Conservation (phyloP, 73 alveolate genomes). For the Tetrahymena borealis region DNA sequence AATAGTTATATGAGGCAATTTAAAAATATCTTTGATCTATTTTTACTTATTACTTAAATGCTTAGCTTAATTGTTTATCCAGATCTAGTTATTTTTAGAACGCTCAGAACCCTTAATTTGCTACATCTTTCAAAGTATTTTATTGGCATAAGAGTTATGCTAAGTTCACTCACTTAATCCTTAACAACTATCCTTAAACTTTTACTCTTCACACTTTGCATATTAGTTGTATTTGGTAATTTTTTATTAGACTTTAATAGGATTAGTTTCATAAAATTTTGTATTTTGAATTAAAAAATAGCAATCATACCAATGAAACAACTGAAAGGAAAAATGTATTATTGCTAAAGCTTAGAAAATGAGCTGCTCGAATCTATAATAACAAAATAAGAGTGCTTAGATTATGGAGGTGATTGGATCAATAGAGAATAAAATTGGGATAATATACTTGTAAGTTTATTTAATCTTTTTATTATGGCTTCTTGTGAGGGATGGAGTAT, state of each 20-base stretch:
- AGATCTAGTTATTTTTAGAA: conserved; percentile 23
- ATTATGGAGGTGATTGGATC: conserved; percentile 31
- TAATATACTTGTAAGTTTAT: conserved; percentile 50
- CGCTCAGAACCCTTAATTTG: conserved; percentile 70
- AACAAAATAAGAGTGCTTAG: conserved; percentile 29
- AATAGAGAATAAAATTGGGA: conserved; percentile 52
- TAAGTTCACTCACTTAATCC: conserved; percentile 47
- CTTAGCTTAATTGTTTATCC: conserved; percentile 16
- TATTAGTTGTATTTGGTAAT: conserved; percentile 65
- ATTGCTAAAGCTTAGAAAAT: not conserved
- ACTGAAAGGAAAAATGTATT: conserved; percentile 48
- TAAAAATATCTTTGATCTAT: conserved; percentile 19
- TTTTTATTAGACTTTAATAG: conserved; percentile 43
- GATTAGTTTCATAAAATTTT: not conserved
- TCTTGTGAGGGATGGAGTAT: conserved; percentile 62
- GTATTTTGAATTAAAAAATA: not conserved
- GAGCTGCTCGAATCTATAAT: conserved; percentile 13
- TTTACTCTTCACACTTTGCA: conserved; percentile 49
- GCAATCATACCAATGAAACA: not conserved
- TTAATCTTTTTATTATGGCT: conserved; percentile 50
- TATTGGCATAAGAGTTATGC: conserved; percentile 63
- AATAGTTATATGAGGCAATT: conserved; percentile 19
- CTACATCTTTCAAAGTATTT: conserved; percentile 69
- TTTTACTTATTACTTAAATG: conserved; percentile 23
- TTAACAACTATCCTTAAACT: conserved; percentile 64